Evolutionary conservation across 2,329 filamentous ascomycete genomes (phyloP), one percentile per base, ranked within the genome.

Genomic region (Hortaea sp.): DNA sequence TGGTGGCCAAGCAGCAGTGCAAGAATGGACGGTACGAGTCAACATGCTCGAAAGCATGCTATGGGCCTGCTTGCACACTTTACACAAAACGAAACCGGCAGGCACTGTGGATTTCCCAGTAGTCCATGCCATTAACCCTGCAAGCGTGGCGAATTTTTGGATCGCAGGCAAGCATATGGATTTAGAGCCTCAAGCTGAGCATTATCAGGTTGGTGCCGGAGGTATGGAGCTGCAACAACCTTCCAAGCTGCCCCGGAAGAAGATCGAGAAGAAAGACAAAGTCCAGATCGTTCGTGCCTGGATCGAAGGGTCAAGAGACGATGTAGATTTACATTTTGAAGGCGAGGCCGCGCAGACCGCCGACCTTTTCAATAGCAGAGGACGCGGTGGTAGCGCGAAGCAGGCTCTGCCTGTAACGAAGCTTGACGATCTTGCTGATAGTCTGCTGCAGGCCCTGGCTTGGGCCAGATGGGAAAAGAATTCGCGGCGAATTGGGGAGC

Each of bases 21-120:
- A 81, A 49, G 85, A 94, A 65, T 94, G 87, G 87, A 90, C 86
- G 3, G 62, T 92, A 37, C 73, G 85, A 1, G 86, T 94, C 6
- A 90, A 90, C 54, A 82, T 84, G 57, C 75, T 94, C 20, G 87
- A 94, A 63, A 79, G 80, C 4, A 92, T 92, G 80, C 66, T 94
- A 0, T 84, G 88, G 69, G 82, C 83, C 6, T 73, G 81, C 9
- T 63, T 90, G 34, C 70, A 74, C 43, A 76, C 81, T 0, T 58
- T 86, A 41, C 65, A 66, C 40, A 62, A 66, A 12, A 63, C 74
- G 42, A 67, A 66, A 4, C n/a, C 4, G n/a, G 13, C 37, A 13
- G 31, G 40, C 12, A 34, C 12, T 1, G 37, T 29, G 4, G n/a
- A 10, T 2, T 60, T 61, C 37, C 58, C 62, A 6, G 54, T 57